phyloP scores from a whole-genome alignment of 331 rosid genomes.

The Quercus tomentella region DNA sequence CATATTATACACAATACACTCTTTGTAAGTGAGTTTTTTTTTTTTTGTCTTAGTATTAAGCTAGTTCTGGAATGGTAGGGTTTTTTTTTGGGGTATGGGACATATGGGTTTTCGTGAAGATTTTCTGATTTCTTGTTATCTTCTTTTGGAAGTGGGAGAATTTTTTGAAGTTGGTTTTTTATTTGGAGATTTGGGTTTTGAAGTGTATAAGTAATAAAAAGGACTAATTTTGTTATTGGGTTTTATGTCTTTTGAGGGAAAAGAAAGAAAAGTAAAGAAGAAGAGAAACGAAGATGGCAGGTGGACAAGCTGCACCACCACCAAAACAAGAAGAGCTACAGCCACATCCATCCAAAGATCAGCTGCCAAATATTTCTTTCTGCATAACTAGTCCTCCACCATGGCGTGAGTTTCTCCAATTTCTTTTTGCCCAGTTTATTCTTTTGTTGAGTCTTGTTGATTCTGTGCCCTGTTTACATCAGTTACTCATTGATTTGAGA shows the following conservation, averaged over 20 bases:
- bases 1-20: background rate
- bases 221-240: slow-evolving; percentile 1
- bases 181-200: slow-evolving; percentile 12
- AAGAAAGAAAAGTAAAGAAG: slow-evolving; percentile 1
- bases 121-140: background rate
- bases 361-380: slow-evolving; percentile 68
- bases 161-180: slow-evolving; percentile 12
- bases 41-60: background rate
- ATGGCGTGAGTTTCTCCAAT: slow-evolving; percentile 74
- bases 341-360: slow-evolving; percentile 94
- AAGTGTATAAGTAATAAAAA: slow-evolving; percentile 1
- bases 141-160: slow-evolving; percentile 11
- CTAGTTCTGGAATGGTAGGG: background rate
- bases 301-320: slow-evolving; percentile 65
- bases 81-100: slow-evolving; percentile 18
- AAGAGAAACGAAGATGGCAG: slow-evolving; percentile 49
- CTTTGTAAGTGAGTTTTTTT: background rate
- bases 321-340: slow-evolving; percentile 87
- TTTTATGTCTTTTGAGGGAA: background rate
- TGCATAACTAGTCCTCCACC: slow-evolving; percentile 99
- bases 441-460: background rate
- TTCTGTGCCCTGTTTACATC: no score
- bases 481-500: background rate
- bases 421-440: background rate
- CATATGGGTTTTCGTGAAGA: slow-evolving; percentile 19